Evolutionary conservation across 192 early-diverging fungal species (phyloP).

Genomic region (Backusella tuberculispora): DNA sequence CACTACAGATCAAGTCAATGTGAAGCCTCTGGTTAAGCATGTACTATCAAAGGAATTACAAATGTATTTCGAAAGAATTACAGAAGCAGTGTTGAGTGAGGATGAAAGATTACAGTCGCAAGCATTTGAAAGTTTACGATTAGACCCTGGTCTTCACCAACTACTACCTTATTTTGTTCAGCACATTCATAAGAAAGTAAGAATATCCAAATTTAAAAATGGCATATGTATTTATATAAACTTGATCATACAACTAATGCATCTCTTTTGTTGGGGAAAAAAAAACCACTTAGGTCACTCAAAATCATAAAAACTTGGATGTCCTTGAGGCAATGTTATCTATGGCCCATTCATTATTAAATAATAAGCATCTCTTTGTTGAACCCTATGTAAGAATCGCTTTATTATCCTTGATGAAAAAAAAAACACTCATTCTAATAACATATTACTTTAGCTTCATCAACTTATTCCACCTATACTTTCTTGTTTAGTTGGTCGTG

Average conservation of each 20-base stretch:
- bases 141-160: constrained; percentile 94
- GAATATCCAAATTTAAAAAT: neutral
- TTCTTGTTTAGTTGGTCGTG: constrained; percentile 89
- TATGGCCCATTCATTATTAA: constrained; percentile 76
- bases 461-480: constrained; percentile 93
- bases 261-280: neutral
- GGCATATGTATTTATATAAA: constrained; percentile 32
- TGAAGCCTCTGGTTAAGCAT: constrained; percentile 83
- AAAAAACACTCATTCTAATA: neutral
- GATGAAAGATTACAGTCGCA: constrained; percentile 68
- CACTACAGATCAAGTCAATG: constrained; percentile 46
- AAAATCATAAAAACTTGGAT: constrained; percentile 75
- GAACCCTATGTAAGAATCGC: constrained; percentile 85
- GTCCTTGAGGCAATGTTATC: constrained; percentile 78
- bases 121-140: constrained; percentile 81
- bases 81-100: constrained; percentile 71
- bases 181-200: constrained; percentile 80
- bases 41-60: constrained; percentile 92
- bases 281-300: constrained; percentile 59
- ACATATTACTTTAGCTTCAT: constrained; percentile 69
- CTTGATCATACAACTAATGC: constrained; percentile 6
- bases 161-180: constrained; percentile 95
- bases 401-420: neutral
- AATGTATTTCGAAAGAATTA: constrained; percentile 93
- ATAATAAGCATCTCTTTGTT: constrained; percentile 87